Conservation (phyloP, 2,329 filamentous ascomycete genomes). For the Colletotrichum liaoningense region DNA sequence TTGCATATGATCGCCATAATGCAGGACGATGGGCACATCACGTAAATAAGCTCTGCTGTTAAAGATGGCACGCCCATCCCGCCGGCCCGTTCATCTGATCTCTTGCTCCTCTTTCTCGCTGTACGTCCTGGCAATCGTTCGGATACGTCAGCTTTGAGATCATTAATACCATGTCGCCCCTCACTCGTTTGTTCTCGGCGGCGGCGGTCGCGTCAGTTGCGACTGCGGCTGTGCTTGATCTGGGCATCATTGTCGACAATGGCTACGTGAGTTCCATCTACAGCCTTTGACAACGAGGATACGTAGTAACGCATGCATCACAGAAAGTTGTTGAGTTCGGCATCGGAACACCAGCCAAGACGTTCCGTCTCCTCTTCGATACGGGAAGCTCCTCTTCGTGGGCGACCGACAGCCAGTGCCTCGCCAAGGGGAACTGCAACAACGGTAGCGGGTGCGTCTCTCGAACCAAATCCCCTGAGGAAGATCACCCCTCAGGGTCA, state of each 20-base stretch:
- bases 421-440: constrained; percentile 37
- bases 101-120: not conserved
- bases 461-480: too few relatives aligned
- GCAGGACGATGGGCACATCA: not conserved
- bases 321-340: constrained; percentile 22
- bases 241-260: constrained; percentile 33
- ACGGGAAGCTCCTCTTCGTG: constrained; percentile 49
- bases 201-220: constrained; percentile 22
- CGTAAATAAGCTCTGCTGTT: not conserved
- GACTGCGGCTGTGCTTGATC: constrained; percentile 30
- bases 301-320: not conserved
- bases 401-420: constrained; percentile 44
- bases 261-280: constrained; percentile 13
- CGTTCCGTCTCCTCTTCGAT: constrained; percentile 46
- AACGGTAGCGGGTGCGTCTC: constrained; percentile 39
- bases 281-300: rapidly evolving
- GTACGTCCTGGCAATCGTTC: not conserved
- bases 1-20: constrained; percentile 11
- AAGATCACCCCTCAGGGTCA: not conserved
- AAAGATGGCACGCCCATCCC: not conserved
- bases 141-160: not conserved
- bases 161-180: constrained; percentile 12
- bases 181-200: constrained; percentile 22
- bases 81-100: not conserved
- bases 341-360: constrained; percentile 44